phyloP scores from a whole-genome alignment of 2,329 filamentous ascomycete genomes.

The Pseudofabraea citricarpa region DNA sequence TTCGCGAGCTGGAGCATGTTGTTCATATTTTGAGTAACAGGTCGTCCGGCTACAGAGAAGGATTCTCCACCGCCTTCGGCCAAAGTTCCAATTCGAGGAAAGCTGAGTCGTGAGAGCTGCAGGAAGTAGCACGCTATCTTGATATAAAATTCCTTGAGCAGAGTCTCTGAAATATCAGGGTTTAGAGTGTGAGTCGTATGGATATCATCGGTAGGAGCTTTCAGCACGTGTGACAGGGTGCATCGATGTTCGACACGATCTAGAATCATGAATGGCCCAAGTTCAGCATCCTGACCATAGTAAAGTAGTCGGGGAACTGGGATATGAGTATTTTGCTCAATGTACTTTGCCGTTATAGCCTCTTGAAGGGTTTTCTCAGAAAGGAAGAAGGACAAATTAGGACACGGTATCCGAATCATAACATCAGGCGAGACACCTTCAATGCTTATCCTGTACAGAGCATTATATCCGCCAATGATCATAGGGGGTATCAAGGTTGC shows the following conservation, averaged over 20 bases:
- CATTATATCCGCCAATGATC: conserved; percentile 17
- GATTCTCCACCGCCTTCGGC: conserved; percentile 1
- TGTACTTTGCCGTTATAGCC: conserved; percentile 19
- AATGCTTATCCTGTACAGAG: conserved; percentile 14
- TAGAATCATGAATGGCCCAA: conserved; percentile 32
- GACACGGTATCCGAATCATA: conserved; percentile 20
- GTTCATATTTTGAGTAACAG: conserved; percentile 14
- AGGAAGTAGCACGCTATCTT: conserved; percentile 12
- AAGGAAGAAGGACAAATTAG: conserved; percentile 23
- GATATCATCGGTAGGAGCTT: conserved; percentile 25
- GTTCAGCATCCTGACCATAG: conserved; percentile 14
- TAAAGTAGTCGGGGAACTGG: conserved; percentile 20
- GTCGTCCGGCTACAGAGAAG: conserved; percentile 8
- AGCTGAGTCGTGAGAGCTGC: conserved; percentile 9
- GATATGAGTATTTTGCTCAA: conserved; percentile 18
- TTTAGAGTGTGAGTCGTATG: conserved; percentile 21
- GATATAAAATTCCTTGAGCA: conserved; percentile 8
- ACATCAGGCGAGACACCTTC: conserved; percentile 9
- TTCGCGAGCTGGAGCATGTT: conserved; percentile 14
- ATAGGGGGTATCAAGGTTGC: conserved; percentile 13
- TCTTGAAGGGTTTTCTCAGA: conserved; percentile 23
- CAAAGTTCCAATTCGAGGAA: conserved; percentile 13
- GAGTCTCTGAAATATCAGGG: conserved; percentile 16
- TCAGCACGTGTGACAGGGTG: conserved; percentile 14
- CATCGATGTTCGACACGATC: conserved; percentile 23